phyloP scores from a whole-genome alignment of 495 filamentous ascomycete genomes.

The Bombardia bombarda region DNA sequence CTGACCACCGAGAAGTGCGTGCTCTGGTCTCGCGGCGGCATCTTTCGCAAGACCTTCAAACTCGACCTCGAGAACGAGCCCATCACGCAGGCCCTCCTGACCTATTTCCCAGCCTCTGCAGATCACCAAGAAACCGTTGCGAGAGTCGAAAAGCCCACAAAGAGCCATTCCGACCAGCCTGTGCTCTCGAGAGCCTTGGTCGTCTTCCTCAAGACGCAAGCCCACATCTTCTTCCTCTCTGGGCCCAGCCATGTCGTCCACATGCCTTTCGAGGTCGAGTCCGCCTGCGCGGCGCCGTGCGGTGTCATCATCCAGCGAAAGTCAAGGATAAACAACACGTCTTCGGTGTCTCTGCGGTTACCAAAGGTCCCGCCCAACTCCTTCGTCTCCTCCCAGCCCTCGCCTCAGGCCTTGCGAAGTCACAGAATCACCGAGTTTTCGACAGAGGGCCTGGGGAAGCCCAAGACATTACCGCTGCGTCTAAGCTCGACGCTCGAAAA shows the following conservation, averaged over 20 bases:
- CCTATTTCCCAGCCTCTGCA: slow-evolving; percentile 60
- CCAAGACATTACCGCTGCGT: slow-evolving; percentile 37
- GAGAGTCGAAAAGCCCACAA: neutral
- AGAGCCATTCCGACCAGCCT: slow-evolving; percentile 11
- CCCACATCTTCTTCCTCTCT: slow-evolving; percentile 85
- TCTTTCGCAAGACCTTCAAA: slow-evolving; percentile 79
- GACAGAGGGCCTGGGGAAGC: slow-evolving; percentile 41
- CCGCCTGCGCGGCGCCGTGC: slow-evolving; percentile 69
- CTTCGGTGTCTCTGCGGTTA: slow-evolving; percentile 38
- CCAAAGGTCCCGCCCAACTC: slow-evolving; percentile 68
- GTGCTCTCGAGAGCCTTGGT: slow-evolving; percentile 64
- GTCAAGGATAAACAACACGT: slow-evolving; percentile 28
- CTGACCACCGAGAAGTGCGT: slow-evolving; percentile 74
- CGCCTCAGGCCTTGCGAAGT: slow-evolving; percentile 33
- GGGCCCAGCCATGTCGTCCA: slow-evolving; percentile 85
- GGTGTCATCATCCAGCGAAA: slow-evolving; percentile 84
- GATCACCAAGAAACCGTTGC: slow-evolving; percentile 17
- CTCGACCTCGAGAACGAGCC: slow-evolving; percentile 81
- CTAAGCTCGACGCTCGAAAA: slow-evolving; percentile 38
- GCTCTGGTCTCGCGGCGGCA: slow-evolving; percentile 81
- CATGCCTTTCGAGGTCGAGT: slow-evolving; percentile 89
- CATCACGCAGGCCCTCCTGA: slow-evolving; percentile 75
- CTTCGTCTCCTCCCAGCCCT: slow-evolving; percentile 60
- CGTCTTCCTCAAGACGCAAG: slow-evolving; percentile 85
- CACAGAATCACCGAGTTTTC: slow-evolving; percentile 44